Conservation (phyloP, 805 yeast species). For the Tetrapisispora arboricola region DNA sequence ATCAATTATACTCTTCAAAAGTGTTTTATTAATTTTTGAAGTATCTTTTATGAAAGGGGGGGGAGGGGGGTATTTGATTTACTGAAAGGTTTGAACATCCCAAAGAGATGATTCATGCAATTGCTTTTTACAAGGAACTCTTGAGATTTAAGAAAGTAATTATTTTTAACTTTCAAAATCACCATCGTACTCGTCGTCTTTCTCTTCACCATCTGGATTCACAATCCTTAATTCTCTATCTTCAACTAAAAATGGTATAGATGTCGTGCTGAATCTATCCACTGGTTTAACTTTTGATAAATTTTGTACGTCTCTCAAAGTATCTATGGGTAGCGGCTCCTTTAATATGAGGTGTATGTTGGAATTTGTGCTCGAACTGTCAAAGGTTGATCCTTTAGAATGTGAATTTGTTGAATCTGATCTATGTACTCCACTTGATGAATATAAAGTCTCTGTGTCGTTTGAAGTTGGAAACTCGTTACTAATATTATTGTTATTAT, state of each 20-base stretch:
- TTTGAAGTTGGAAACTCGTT: conserved; percentile 4
- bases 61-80: background rate
- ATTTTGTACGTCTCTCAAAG: conserved; percentile 20
- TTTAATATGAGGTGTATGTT: background rate
- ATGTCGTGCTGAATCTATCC: conserved; percentile 44
- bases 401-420: background rate
- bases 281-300: conserved; percentile 28
- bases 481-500: conserved; percentile 9
- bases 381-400: background rate
- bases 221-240: conserved; percentile 42
- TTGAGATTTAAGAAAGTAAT: too few relatives aligned
- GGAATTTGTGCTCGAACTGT: background rate
- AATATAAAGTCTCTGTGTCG: background rate
- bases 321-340: conserved; percentile 6
- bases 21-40: too few relatives aligned
- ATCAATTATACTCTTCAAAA: too few relatives aligned
- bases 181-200: conserved; percentile 3
- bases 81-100: background rate
- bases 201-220: conserved; percentile 31
- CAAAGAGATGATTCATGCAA: too few relatives aligned
- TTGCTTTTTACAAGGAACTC: too few relatives aligned
- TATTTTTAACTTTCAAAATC: background rate
- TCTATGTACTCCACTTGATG: background rate
- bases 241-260: conserved; percentile 36
- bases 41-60: background rate